Evolutionary conservation across 2,329 filamentous ascomycete species (phyloP).

Genomic region (Xylariales sp.): DNA sequence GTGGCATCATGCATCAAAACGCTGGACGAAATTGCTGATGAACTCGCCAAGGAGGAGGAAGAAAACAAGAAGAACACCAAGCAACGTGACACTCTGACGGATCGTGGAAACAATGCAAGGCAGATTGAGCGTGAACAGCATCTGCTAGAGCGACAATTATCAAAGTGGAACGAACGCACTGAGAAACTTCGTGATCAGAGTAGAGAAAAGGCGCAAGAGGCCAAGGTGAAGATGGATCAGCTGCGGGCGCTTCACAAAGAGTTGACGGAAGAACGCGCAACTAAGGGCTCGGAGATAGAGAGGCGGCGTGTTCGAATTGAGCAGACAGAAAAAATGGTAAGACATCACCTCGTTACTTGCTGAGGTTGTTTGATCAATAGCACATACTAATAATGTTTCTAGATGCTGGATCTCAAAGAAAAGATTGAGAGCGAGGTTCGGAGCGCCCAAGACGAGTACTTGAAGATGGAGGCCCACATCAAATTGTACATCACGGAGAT

Average conservation of each 20-base stretch:
- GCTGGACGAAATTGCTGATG: slow-evolving; percentile 79
- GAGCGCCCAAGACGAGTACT: slow-evolving; percentile 85
- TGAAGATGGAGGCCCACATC: slow-evolving; percentile 97
- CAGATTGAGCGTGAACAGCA: slow-evolving; percentile 88
- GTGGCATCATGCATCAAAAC: slow-evolving; percentile 85
- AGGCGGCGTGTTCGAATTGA: slow-evolving; percentile 88
- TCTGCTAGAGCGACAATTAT: slow-evolving; percentile 76
- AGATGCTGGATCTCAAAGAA: slow-evolving; percentile 98
- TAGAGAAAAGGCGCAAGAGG: slow-evolving; percentile 73
- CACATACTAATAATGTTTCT: slow-evolving; percentile 15
- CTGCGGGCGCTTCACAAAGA: slow-evolving; percentile 74
- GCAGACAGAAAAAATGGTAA: slow-evolving; percentile 96
- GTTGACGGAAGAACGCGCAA: slow-evolving; percentile 77
- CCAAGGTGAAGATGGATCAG: slow-evolving; percentile 87
- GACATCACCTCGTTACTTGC: too few species aligned
- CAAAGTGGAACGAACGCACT: slow-evolving; percentile 82
- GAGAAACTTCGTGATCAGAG: slow-evolving; percentile 78
- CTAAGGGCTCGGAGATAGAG: slow-evolving; percentile 91
- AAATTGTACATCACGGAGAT: slow-evolving; percentile 98
- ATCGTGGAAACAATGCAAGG: slow-evolving; percentile 82
- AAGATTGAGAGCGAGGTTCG: slow-evolving; percentile 95
- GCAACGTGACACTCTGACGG: slow-evolving; percentile 82
- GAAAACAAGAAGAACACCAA: slow-evolving; percentile 74
- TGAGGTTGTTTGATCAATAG: too few species aligned
- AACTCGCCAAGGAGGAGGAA: slow-evolving; percentile 87